phyloP scores from a whole-genome alignment of 495 filamentous ascomycete genomes.

The Neurospora sublineolata region DNA sequence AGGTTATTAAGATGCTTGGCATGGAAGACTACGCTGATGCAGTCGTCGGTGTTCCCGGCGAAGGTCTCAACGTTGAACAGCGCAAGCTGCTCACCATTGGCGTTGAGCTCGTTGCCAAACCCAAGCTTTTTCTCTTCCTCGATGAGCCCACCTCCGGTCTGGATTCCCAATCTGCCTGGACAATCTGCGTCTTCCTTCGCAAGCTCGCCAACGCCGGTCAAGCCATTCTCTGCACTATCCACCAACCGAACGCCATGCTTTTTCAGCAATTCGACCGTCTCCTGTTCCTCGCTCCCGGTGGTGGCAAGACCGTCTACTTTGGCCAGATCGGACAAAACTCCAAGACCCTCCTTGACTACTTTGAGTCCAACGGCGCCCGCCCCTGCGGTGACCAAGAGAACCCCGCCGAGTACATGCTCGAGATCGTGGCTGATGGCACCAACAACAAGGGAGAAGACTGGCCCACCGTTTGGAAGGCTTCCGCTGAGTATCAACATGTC shows the following conservation, averaged over 20 bases:
- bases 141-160: constrained; percentile 76
- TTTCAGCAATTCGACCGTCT: constrained; percentile 68
- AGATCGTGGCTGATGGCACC: constrained; percentile 58
- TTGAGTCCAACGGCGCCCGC: constrained; percentile 56
- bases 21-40: constrained; percentile 77
- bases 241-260: constrained; percentile 61
- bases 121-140: constrained; percentile 61
- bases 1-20: constrained; percentile 76
- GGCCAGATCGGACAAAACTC: constrained; percentile 42
- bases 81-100: constrained; percentile 69
- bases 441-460: constrained; percentile 54
- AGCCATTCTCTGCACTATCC: constrained; percentile 63
- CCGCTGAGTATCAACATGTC: constrained; percentile 47
- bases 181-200: constrained; percentile 72
- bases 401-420: constrained; percentile 80
- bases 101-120: constrained; percentile 84
- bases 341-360: constrained; percentile 26
- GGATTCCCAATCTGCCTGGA: constrained; percentile 72
- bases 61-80: constrained; percentile 41
- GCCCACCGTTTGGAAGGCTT: constrained; percentile 63
- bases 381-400: constrained; percentile 58
- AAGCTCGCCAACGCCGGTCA: constrained; percentile 73
- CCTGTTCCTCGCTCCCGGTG: constrained; percentile 53
- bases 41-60: constrained; percentile 70
- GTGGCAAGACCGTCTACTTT: constrained; percentile 59